Evolutionary conservation across 805 yeast species (phyloP), one percentile per base, ranked within the genome.

Genomic region (Candida endomychidarum): DNA sequence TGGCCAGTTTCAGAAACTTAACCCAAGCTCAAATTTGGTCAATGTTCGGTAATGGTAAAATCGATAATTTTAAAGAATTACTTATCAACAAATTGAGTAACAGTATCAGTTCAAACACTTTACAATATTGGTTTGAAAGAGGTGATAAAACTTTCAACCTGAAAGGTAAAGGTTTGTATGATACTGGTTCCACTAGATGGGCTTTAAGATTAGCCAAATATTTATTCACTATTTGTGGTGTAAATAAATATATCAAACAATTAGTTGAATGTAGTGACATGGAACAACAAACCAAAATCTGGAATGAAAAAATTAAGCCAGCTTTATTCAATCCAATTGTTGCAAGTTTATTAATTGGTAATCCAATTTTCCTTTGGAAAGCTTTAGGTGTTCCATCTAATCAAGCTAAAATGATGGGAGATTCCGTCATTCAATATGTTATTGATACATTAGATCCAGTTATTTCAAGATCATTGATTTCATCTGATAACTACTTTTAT

Each of bases 351-450:
- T 65, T 86, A 37, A 75, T 86, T 29, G 89, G 89, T n/a, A 86
- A 86, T 59, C 90, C 91, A 15, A 59, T 85, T n/a, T 86, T 86
- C 58, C 68, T 86, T 42, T 86, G 95, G 95, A 85, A 83, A 57
- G 95, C 95, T 0, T 70, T 86, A 17, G 95, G 95, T n/a, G 95
- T 86, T 34, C 95, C 95, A 5, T 78, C 81, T 6, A 86, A 86
- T 56, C 95, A 86, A 65, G 89, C 93, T 5, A 68, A 78, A 20
- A 76, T 86, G 82, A 85, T 86, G 78, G 87, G 84, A 17, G 67
- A 76, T 12, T 80, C 89, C 0, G 81, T 84, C 30, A 62, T 82
- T 50, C 75, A 81, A 43, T 86, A 86, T 56, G 80, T 86, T 33
- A 69, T 80, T 38, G 88, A 86, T 56, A 86, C 95, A 4, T 68